Evolutionary conservation across 805 yeast species (phyloP).

Genomic region (Nakazawaea wyomingensis): DNA sequence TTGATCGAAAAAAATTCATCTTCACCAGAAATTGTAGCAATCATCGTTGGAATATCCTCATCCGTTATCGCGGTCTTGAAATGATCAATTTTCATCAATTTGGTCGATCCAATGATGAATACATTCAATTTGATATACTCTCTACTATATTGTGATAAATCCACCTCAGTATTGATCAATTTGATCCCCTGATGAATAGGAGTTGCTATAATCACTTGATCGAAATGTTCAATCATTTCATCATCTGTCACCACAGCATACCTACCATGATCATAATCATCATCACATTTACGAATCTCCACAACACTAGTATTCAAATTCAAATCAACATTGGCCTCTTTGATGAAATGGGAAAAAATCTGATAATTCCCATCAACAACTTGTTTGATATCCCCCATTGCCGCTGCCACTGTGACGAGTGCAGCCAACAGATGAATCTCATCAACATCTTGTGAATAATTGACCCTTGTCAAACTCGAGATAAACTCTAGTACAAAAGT

Average conservation of each 20-base stretch:
- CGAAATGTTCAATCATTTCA: slow-evolving; percentile 15
- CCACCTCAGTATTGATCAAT: neutral
- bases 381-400: slow-evolving; percentile 19
- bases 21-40: slow-evolving; percentile 14
- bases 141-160: slow-evolving; percentile 13
- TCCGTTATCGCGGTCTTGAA: slow-evolving; percentile 14
- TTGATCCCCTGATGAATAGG: slow-evolving; percentile 25
- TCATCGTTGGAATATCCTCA: slow-evolving; percentile 4
- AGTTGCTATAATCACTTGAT: slow-evolving; percentile 40
- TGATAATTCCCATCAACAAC: slow-evolving; percentile 17
- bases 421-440: slow-evolving; percentile 40
- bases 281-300: slow-evolving; percentile 13
- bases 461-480: slow-evolving; percentile 38
- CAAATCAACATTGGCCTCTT: slow-evolving; percentile 14
- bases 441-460: slow-evolving; percentile 36
- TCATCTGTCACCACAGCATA: slow-evolving; percentile 1
- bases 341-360: neutral
- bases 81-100: slow-evolving; percentile 17
- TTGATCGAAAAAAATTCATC: slow-evolving; percentile 30
- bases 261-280: slow-evolving; percentile 1
- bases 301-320: slow-evolving; percentile 26
- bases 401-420: slow-evolving; percentile 34
- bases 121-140: slow-evolving; percentile 36
- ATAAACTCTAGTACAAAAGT: slow-evolving; percentile 24
- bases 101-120: slow-evolving; percentile 27